Conservation (phyloP, 371 early-diverging fungal species). For the Choanephora cucurbitarum region DNA sequence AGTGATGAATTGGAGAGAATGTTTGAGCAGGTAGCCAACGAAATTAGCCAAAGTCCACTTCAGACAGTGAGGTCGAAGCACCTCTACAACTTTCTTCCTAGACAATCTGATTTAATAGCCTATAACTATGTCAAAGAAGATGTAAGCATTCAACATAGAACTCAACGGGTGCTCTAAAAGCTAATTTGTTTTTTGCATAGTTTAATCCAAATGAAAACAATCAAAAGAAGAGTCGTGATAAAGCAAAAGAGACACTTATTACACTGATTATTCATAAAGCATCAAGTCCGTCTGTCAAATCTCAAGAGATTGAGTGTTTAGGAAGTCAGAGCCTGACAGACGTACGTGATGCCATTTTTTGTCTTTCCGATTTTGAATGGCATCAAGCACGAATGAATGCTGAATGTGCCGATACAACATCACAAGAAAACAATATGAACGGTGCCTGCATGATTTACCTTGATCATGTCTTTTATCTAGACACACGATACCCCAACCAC, state of each 20-base stretch:
- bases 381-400: conserved; percentile 8
- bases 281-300: conserved; percentile 19
- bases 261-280: conserved; percentile 39
- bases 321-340: conserved; percentile 44
- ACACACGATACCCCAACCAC: conserved; percentile 31
- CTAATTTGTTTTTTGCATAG: background rate
- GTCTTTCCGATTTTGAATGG: conserved; percentile 32
- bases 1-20: conserved; percentile 5
- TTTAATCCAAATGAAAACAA: background rate
- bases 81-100: conserved; percentile 13
- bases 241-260: conserved; percentile 14
- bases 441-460: conserved; percentile 45
- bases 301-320: conserved; percentile 51
- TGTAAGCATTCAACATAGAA: conserved; percentile 6
- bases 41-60: conserved; percentile 15
- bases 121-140: conserved; percentile 19
- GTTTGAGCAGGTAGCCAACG: conserved; percentile 1
- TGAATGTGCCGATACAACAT: conserved; percentile 17
- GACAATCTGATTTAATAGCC: conserved; percentile 19
- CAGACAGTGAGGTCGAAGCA: conserved; percentile 29
- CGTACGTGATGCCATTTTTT: conserved; percentile 53
- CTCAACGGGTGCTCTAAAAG: no score
- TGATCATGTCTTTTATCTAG: conserved; percentile 50
- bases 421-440: conserved; percentile 23
- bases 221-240: background rate